Conservation (phyloP, 805 yeast genomes). For the Brettanomyces anomalus region DNA sequence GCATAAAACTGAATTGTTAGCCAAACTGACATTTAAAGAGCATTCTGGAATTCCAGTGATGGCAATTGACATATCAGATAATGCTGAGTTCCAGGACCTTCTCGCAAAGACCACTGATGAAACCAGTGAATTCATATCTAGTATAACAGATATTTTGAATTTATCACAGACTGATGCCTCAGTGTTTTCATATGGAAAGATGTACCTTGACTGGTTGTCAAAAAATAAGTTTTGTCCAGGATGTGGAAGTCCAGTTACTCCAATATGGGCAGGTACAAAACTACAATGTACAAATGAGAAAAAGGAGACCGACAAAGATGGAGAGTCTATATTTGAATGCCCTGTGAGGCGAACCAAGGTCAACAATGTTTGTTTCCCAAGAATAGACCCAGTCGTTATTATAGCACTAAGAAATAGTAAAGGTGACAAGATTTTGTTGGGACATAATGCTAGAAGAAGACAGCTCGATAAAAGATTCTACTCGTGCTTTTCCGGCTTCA, state of each 20-base stretch:
- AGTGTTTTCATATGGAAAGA: slow-evolving; percentile 70
- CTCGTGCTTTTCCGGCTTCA: slow-evolving; percentile 87
- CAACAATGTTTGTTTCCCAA: slow-evolving; percentile 79
- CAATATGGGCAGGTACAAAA: slow-evolving; percentile 63
- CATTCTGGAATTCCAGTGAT: slow-evolving; percentile 57
- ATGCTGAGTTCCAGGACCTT: slow-evolving; percentile 4
- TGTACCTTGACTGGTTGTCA: slow-evolving; percentile 77
- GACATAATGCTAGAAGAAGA: slow-evolving; percentile 44
- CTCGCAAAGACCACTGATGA: slow-evolving; percentile 2
- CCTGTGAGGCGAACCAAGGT: slow-evolving; percentile 37
- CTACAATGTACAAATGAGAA: slow-evolving; percentile 37
- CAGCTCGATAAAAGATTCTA: slow-evolving; percentile 40
- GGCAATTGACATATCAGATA: slow-evolving; percentile 47
- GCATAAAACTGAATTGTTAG: background rate
- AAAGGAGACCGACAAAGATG: slow-evolving; percentile 3
- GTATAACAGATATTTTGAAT: slow-evolving; percentile 16
- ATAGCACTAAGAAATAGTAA: slow-evolving; percentile 63
- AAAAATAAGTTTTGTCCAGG: slow-evolving; percentile 77
- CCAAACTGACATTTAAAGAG: slow-evolving; percentile 4
- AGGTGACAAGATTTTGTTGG: slow-evolving; percentile 57
- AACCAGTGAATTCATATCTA: background rate
- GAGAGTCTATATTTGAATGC: slow-evolving; percentile 14
- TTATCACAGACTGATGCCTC: slow-evolving; percentile 42
- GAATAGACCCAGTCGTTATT: slow-evolving; percentile 86
- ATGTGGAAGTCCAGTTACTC: slow-evolving; percentile 60